Percentiles rank a stretch among this genome's conserved stretches.
phyloP scores from a whole-genome alignment of 2,329 filamentous ascomycete genomes.

The Ophiocordyceps camponoti-saundersi region DNA sequence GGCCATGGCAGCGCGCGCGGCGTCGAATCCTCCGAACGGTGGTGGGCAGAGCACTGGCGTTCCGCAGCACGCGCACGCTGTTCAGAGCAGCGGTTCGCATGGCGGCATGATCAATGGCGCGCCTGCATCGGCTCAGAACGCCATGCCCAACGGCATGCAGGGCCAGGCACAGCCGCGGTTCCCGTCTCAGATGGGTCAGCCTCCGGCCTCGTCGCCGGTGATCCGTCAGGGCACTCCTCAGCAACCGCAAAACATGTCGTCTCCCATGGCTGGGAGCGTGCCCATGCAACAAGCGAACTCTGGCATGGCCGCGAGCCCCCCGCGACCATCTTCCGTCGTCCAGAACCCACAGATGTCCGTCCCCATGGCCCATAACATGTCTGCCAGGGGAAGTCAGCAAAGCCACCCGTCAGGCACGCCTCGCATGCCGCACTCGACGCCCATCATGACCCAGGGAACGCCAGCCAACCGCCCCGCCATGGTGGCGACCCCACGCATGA shows the following conservation, averaged over 20 bases:
- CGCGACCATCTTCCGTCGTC: constrained; percentile 48
- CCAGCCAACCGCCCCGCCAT: constrained; percentile 36
- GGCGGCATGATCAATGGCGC: constrained; percentile 23
- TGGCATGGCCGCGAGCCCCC: constrained; percentile 51
- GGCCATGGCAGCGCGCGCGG: constrained; percentile 12
- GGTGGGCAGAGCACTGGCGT: constrained; percentile 10
- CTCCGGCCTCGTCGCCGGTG: constrained; percentile 51
- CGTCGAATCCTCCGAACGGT: constrained; percentile 3
- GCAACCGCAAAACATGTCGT: constrained; percentile 38
- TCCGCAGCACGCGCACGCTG: constrained; percentile 16
- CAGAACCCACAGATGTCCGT: constrained; percentile 41
- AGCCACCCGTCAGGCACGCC: constrained; percentile 48
- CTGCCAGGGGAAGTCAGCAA: constrained; percentile 46
- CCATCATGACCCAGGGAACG: constrained; percentile 41
- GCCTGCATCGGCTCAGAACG: constrained; percentile 11
- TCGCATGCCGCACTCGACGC: constrained; percentile 42
- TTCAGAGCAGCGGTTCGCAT: constrained; percentile 14
- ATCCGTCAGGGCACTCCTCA: constrained; percentile 46
- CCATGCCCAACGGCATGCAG: constrained; percentile 21
- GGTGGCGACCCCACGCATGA: constrained; percentile 42
- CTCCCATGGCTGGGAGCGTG: constrained; percentile 44
- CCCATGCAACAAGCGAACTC: constrained; percentile 50
- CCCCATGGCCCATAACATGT: constrained; percentile 46
- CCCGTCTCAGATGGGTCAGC: constrained; percentile 39
- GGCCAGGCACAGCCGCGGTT: constrained; percentile 28